These are phyloP conservation scores for Suillus lakei DNA, from an alignment of 768 basidiomycete species.

Conservation along the genomic window DNA sequence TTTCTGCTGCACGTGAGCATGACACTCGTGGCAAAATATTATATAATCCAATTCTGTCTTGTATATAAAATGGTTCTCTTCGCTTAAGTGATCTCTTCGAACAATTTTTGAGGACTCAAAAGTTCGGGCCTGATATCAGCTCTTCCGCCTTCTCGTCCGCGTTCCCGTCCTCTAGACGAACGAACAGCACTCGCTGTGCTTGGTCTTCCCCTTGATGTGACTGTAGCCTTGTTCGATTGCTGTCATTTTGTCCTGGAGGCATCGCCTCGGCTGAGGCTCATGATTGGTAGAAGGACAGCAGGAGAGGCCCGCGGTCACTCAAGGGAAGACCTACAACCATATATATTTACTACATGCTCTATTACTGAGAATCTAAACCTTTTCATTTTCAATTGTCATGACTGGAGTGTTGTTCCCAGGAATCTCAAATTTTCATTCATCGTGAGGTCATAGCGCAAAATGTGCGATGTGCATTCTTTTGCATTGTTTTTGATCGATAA, in stretches of 20 bases:
- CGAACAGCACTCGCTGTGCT: constrained; percentile 40
- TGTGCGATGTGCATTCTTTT: background rate
- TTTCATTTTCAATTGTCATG: background rate
- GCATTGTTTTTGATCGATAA: no score
- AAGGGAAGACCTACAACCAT: constrained; percentile 31
- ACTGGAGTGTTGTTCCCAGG: background rate
- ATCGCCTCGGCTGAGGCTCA: constrained; percentile 76
- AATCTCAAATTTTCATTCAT: background rate
- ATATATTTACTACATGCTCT: background rate
- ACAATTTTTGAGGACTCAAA: constrained; percentile 85
- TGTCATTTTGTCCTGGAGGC: constrained; percentile 57
- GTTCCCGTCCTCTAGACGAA: constrained; percentile 89
- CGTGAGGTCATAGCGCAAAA: background rate
- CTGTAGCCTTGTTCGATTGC: constrained; percentile 46
- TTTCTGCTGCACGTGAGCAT: background rate
- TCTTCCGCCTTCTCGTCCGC: constrained; percentile 89
- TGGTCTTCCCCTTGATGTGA: constrained; percentile 38
- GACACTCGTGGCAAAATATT: constrained; percentile 2
- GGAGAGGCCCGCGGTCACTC: constrained; percentile 39
- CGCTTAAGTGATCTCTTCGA: constrained; percentile 38
- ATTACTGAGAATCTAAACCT: background rate
- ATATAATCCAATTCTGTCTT: background rate
- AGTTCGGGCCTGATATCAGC: constrained; percentile 89
- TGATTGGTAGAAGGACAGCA: constrained; percentile 49
- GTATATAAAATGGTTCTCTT: background rate